Evolutionary conservation across 352 stramenopile species (phyloP), one percentile per base, ranked within the genome.

Genomic region (Globisporangium canariense): DNA sequence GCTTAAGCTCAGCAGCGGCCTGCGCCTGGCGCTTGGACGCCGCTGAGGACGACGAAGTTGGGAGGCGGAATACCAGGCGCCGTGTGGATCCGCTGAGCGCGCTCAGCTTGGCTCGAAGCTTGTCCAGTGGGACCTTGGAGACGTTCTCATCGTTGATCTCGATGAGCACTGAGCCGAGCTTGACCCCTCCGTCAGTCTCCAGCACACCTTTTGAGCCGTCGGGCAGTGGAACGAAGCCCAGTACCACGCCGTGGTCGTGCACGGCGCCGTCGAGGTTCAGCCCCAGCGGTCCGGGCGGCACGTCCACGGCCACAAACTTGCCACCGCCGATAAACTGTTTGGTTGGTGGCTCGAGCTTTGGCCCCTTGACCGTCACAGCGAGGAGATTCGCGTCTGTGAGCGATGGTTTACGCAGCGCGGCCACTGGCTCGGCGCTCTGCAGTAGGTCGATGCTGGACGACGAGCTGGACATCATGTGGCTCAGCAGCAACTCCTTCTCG

Each of bases 101-200:
- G 2, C 70, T 62, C 7, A 91, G 72, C 30, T 73, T 76, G n/a
- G 61, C 60, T 18, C 77, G 70, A 9, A 86, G 67, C 25, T 76
- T 66, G n/a, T 69, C 66, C 0, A 87, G 73, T 1, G 65, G 66
- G 9, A 76, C 54, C 45, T 68, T 71, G 7, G 77, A 81, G 46
- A 93, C 73, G 66, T 89, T 84, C 28, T 87, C 74, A 18, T 75
- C 81, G 51, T 94, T 90, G 64, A 94, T 86, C 11, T 67, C 62
- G 30, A 94, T 73, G 45, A 94, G 67, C 16, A 83, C 64, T 5
- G 81, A 84, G 11, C 86, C 86, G 11, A 64, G 56, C 0, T 72
- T 67, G 51, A 94, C 79, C 55, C 73, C 76, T 32, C 81, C 83
- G 56, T 83, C 73, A 9, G 60, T 66, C 58, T 93, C 86, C 10